Base-by-base conservation (phyloP, 805 yeast species). In the Brettanomyces bruxellensis region DNA sequence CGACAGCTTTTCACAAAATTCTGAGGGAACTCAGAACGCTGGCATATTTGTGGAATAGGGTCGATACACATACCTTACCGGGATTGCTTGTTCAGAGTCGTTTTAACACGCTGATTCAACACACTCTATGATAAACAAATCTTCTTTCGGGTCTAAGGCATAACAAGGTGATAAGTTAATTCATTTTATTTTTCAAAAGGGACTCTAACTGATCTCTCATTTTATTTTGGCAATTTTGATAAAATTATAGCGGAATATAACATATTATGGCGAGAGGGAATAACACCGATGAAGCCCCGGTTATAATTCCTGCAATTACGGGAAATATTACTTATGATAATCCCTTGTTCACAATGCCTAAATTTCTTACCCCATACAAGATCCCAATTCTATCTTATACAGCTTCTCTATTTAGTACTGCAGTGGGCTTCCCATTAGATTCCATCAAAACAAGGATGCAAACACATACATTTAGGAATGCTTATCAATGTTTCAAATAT, bases 361-460 rank as follows among this genome's bases (percentile, higher is more conserved):
- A 54, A 3, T 34, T 52, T 0, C 52, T 80, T 1, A 63, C 68
- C 40, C 81, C 84, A 1, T 80, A 75, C 64, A 68, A 78, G 47
- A 70, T 80, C 1, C 73, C 83, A 8, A 62, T 80, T 2, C 57
- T 84, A 44, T 86, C 93, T 0, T 83, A 80, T 52, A 62, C 78
- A 0, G 68, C 90, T 2, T 81, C 89, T 0, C 61, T 83, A 39
- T 61, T 74, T 11, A 73, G 89, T 18, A 82, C 89, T 1, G 68
- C 78, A 3, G 72, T 80, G n/a, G 95, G 93, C 18, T 87, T 81
- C 56, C 96, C 96, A 0, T 63, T 87, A 43, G 96, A 87, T 59
- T 83, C 93, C n/a, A 70, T 88, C 49, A 87, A 87, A 61, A 88
- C 95, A 0, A 69, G 95, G 49, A 81, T 85, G 80, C 96, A 87